These are phyloP conservation scores for Oryza australiensis DNA, from an alignment of 176 grass and related monocot genomes.

Conservation along the genomic window DNA sequence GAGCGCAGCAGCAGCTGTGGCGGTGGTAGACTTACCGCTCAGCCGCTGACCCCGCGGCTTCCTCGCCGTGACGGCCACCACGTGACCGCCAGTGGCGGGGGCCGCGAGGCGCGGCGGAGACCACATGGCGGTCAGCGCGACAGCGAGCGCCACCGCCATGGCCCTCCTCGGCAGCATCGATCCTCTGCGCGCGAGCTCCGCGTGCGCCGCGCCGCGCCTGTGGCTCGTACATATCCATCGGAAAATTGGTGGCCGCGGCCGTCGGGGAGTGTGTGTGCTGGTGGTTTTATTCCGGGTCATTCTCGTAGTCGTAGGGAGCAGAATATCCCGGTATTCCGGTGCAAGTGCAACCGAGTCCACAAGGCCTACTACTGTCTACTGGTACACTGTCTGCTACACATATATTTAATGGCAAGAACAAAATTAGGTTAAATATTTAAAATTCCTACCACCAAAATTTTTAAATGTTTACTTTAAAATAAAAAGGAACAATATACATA, in stretches of 20 bases:
- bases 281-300: background rate
- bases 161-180: conserved; percentile 13
- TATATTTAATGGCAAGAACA: too few relatives aligned
- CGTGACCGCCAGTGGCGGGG: background rate
- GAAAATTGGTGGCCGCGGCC: background rate
- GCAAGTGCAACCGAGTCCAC: too few relatives aligned
- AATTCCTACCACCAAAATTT: too few relatives aligned
- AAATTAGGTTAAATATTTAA: too few relatives aligned
- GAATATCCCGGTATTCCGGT: too few relatives aligned
- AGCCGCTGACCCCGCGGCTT: background rate
- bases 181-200: conserved; percentile 20
- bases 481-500: too few relatives aligned
- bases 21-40: background rate
- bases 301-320: too few relatives aligned
- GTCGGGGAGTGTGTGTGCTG: background rate
- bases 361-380: too few relatives aligned
- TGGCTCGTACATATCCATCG: background rate
- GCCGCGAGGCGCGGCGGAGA: conserved; percentile 13
- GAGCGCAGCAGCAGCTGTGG: too few relatives aligned
- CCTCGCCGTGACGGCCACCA: conserved; percentile 30
- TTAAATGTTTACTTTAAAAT: too few relatives aligned
- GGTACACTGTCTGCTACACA: too few relatives aligned
- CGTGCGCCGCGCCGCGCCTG: background rate
- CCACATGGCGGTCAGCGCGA: conserved; percentile 34
- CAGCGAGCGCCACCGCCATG: conserved; percentile 8